Evolutionary conservation across 1,284 basidiomycete species (phyloP).

Genomic region (Golubevia pallescens): DNA sequence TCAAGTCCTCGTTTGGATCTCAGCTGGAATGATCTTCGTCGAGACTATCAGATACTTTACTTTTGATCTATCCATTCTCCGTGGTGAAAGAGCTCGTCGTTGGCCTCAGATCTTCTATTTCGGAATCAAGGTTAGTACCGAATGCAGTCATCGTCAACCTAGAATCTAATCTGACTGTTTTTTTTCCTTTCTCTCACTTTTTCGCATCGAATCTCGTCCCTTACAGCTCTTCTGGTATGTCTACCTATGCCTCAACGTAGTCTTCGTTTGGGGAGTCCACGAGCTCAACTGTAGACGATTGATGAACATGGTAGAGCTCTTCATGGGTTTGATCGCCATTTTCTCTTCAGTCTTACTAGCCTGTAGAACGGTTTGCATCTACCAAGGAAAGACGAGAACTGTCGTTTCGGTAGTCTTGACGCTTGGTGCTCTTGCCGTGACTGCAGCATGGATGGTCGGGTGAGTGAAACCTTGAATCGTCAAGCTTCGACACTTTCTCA

Average conservation of each 20-base stretch:
- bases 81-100: conserved; percentile 10
- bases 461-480: not conserved
- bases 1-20: not conserved
- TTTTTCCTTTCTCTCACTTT: not conserved
- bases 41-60: not conserved
- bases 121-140: conserved; percentile 9
- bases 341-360: conserved; percentile 14
- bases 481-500: no score
- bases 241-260: conserved; percentile 7
- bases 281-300: conserved; percentile 12
- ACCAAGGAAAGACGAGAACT: conserved; percentile 3
- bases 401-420: conserved; percentile 1
- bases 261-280: not conserved
- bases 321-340: conserved; percentile 13
- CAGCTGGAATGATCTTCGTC: not conserved
- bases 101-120: conserved; percentile 16
- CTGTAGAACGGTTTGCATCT: conserved; percentile 18
- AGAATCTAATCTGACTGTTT: not conserved
- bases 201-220: no score
- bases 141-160: not conserved
- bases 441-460: conserved; percentile 11
- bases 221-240: conserved; percentile 1
- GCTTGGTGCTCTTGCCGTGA: conserved; percentile 1
- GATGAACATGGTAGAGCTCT: conserved; percentile 10
- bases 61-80: conserved; percentile 12